phyloP scores from a whole-genome alignment of 2,329 filamentous ascomycete species.

The Aaosphaeria pasadenensis region DNA sequence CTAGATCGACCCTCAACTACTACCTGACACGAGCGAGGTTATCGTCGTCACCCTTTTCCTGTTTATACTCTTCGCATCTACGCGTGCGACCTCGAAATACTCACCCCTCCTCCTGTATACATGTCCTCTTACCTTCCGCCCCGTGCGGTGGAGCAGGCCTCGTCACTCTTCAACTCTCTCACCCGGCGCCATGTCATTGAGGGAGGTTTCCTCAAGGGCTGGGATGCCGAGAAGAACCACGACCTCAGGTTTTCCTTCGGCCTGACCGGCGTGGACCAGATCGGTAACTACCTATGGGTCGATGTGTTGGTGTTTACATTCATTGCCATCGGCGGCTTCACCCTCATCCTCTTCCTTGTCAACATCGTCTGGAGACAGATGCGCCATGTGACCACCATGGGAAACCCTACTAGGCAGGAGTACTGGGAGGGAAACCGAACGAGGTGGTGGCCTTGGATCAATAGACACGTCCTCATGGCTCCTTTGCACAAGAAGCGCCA shows the following conservation, averaged over 20 bases:
- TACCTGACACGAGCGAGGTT: too few species aligned
- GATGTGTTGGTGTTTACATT: slow-evolving; percentile 42
- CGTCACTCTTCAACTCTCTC: slow-evolving; percentile 1
- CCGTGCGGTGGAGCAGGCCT: slow-evolving; percentile 16
- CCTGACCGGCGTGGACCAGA: slow-evolving; percentile 48
- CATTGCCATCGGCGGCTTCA: slow-evolving; percentile 29
- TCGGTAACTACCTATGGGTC: slow-evolving; percentile 46
- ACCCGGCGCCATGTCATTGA: slow-evolving; percentile 12
- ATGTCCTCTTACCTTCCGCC: slow-evolving; percentile 24
- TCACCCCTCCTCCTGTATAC: slow-evolving; percentile 9
- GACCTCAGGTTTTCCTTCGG: slow-evolving; percentile 41
- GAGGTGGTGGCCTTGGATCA: slow-evolving; percentile 55
- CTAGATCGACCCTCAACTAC: too few species aligned
- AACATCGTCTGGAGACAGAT: slow-evolving; percentile 44
- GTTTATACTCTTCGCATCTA: not conserved
- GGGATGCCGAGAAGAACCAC: slow-evolving; percentile 27
- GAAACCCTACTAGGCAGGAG: slow-evolving; percentile 38
- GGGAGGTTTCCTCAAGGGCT: slow-evolving; percentile 20
- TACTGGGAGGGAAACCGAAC: slow-evolving; percentile 48
- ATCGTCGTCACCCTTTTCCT: not conserved
- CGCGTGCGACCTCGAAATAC: not conserved
- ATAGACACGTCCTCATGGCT: slow-evolving; percentile 64
- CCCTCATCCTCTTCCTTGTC: slow-evolving; percentile 41
- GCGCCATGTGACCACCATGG: slow-evolving; percentile 46
- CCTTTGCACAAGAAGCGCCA: slow-evolving; percentile 73